These are phyloP conservation scores for Xylaria castorea DNA, from an alignment of 495 filamentous ascomycete genomes.

Conservation along the genomic window DNA sequence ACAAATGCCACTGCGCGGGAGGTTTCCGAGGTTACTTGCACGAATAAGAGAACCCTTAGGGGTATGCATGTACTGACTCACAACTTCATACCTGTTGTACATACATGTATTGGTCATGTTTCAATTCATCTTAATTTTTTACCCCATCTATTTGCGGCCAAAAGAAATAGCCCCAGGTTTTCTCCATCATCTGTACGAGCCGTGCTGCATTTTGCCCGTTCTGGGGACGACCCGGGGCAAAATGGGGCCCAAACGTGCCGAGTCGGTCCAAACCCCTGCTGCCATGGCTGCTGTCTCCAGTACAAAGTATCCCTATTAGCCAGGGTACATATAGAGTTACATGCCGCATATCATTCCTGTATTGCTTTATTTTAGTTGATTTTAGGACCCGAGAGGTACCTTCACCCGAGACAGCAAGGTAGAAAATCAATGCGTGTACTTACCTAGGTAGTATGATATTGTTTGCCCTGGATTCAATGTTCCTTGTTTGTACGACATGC, in stretches of 20 bases:
- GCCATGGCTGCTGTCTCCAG: not conserved
- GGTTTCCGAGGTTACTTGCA: constrained; percentile 16
- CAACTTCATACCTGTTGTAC: not conserved
- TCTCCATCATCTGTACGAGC: constrained; percentile 17
- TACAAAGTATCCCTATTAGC: not conserved
- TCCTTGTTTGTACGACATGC: constrained; percentile 17
- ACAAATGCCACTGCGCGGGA: not conserved
- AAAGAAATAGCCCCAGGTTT: constrained; percentile 30
- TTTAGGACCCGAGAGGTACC: not conserved
- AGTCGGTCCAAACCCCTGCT: constrained; percentile 18
- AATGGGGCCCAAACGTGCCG: constrained; percentile 17
- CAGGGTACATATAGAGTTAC: not conserved
- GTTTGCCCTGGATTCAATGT: constrained; percentile 13
- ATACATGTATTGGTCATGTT: constrained; percentile 2
- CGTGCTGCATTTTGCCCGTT: constrained; percentile 19
- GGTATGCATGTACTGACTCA: not conserved
- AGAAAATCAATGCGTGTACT: not conserved
- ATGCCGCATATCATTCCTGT: not conserved
- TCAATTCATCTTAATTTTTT: constrained; percentile 10
- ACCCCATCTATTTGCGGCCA: constrained; percentile 8
- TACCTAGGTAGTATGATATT: not conserved
- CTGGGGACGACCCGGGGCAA: constrained; percentile 26
- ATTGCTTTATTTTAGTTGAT: not conserved
- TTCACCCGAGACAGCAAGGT: not conserved
- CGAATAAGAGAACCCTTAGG: constrained; percentile 16